Evolutionary conservation across 2,329 filamentous ascomycete genomes (phyloP).

Genomic region (Akanthomyces uredinophilus): DNA sequence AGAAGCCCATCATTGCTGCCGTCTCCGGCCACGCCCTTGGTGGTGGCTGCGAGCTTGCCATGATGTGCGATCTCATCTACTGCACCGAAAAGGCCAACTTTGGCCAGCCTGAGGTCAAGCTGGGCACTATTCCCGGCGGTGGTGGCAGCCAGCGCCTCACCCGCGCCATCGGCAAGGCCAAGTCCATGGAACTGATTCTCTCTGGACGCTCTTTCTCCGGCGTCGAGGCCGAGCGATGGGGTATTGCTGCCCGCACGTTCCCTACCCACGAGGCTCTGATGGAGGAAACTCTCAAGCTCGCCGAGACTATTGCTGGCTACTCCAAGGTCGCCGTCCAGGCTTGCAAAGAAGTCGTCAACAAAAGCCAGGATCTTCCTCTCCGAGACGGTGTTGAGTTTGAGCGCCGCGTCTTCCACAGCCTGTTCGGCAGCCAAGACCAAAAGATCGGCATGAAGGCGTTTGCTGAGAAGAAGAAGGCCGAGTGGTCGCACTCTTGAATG

Average conservation of each 20-base stretch:
- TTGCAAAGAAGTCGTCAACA: conserved; percentile 97
- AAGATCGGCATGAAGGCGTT: conserved; percentile 97
- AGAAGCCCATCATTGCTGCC: conserved; percentile 90
- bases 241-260: conserved; percentile 79
- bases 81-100: conserved; percentile 82
- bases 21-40: conserved; percentile 93
- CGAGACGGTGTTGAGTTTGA: conserved; percentile 93
- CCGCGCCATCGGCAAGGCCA: conserved; percentile 73
- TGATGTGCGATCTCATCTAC: conserved; percentile 97
- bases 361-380: conserved; percentile 87
- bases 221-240: conserved; percentile 82
- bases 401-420: conserved; percentile 81
- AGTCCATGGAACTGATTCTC: conserved; percentile 86
- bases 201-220: conserved; percentile 82
- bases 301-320: conserved; percentile 83
- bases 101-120: conserved; percentile 94
- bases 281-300: conserved; percentile 73
- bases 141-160: conserved; percentile 89
- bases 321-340: conserved; percentile 83
- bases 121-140: conserved; percentile 86
- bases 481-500: conserved; percentile 73
- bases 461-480: conserved; percentile 86
- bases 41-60: conserved; percentile 90
- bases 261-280: conserved; percentile 76
- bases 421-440: conserved; percentile 94